Percentiles rank a stretch among this genome's conserved stretches.
These are phyloP conservation scores for Septoria linicola DNA, from an alignment of 2,329 filamentous ascomycete species.

Conservation along the genomic window DNA sequence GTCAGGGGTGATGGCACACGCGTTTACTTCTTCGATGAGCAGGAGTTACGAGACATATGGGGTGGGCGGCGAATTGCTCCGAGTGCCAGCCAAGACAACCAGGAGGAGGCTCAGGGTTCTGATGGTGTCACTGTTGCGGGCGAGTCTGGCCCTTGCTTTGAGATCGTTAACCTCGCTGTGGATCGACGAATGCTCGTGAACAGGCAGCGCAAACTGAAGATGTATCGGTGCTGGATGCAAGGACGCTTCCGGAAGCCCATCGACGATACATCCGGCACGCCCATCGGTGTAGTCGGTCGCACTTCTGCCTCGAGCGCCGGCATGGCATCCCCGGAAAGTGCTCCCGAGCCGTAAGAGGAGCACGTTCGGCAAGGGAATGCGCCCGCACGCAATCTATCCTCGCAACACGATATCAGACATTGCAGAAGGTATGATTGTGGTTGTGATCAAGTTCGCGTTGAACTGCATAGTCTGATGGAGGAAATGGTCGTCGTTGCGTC, in stretches of 20 bases:
- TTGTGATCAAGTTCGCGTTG: too few species aligned
- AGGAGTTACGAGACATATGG: conserved; percentile 82
- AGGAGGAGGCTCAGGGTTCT: conserved; percentile 10
- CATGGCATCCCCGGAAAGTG: not conserved
- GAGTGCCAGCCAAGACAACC: not conserved
- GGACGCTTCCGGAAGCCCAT: conserved; percentile 69
- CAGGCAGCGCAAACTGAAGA: conserved; percentile 84
- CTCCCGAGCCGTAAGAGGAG: not conserved
- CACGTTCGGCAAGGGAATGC: not conserved
- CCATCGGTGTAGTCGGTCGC: not conserved
- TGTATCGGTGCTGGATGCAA: conserved; percentile 98
- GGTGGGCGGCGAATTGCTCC: conserved; percentile 42
- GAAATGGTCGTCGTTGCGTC: too few species aligned
- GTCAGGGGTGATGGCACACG: conserved; percentile 91
- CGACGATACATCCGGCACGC: not conserved
- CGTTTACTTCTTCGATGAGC: conserved; percentile 94
- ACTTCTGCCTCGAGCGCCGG: not conserved
- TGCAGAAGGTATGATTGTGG: too few species aligned
- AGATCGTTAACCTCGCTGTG: conserved; percentile 74
- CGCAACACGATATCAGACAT: too few species aligned
- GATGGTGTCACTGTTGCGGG: conserved; percentile 28
- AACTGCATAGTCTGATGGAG: not conserved
- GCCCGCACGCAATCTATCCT: too few species aligned
- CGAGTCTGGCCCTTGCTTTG: conserved; percentile 47
- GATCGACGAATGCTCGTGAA: conserved; percentile 92